Base-by-base conservation (phyloP, 192 early-diverging fungal genomes). In the Backusella tarrabulga region DNA sequence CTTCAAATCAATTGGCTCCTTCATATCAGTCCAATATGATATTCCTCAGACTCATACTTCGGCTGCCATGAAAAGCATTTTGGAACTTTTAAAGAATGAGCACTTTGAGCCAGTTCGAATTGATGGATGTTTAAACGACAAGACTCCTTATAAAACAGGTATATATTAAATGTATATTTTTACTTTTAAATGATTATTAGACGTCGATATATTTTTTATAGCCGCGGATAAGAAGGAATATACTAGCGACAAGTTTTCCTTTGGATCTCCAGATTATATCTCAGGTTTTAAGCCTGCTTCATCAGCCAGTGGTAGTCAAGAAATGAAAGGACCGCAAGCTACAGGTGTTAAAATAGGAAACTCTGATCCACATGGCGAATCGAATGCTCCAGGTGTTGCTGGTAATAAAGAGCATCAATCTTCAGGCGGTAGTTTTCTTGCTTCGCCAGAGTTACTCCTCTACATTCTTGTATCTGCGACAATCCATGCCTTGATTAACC, bases 51-150 rank as follows among this genome's bases (percentile, higher is more conserved):
- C 85, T 2, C 78, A 80, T 0, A 79, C 80, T 32, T 75, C 73
- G 4, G 75, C 66, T 26, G 82, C 85, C 15, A 38, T 86, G 29
- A 77, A 77, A n/a, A 77, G 79, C 1, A 76, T 83, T 42, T 77
- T 86, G 41, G 40, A 74, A 0, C 36, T 83, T 17, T 68, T 86
- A 23, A 79, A 84, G 46, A 63, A 77, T 12, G 76, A 86, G 42
- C 80, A 69, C 9, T 86, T 84, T 70, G 79, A 81, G n/a, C 81
- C 83, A 77, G 85, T 86, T 29, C 85, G 85, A 38, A 67, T 86
- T 52, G 85, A 86, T 46, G 85, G 85, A 4, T 86, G 85, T 54
- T 78, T 77, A 21, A 86, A 84, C 29, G 85, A 86, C 32, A 79
- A 67, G 15, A 46, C 26, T 5, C 85, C 85, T 1, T 26, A 40